Conservation (phyloP, 352 stramenopile species). For the Nothophytophthora sp. region DNA sequence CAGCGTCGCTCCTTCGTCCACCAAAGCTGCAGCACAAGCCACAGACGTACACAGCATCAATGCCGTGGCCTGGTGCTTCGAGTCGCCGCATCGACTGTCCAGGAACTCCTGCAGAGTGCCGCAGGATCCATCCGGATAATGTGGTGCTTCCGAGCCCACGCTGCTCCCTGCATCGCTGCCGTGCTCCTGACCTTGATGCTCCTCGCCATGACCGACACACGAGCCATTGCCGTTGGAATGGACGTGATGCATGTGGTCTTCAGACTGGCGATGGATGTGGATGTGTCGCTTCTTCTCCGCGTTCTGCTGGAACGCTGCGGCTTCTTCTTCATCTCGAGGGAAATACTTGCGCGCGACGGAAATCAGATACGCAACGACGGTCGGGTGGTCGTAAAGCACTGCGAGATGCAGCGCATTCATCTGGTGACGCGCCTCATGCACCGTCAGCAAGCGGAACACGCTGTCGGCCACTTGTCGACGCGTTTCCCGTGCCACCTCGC, state of each 20-base stretch:
- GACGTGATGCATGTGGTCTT: not conserved
- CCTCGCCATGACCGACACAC: too few relatives aligned
- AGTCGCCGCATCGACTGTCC: conserved; percentile 57
- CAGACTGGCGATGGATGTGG: conserved; percentile 3
- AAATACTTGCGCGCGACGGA: conserved; percentile 50
- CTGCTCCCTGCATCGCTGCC: conserved; percentile 16
- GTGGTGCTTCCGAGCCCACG: conserved; percentile 23
- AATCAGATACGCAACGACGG: conserved; percentile 60
- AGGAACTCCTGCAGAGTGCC: conserved; percentile 46
- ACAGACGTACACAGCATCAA: conserved; percentile 82
- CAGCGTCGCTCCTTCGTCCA: conserved; percentile 57
- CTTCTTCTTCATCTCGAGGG: conserved; percentile 3
- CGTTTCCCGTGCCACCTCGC: not conserved
- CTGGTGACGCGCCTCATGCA: conserved; percentile 64
- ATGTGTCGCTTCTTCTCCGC: conserved; percentile 16
- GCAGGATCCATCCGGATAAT: conserved; percentile 9
- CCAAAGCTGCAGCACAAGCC: conserved; percentile 50
- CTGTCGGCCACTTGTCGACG: conserved; percentile 23
- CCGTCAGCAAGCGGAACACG: conserved; percentile 60
- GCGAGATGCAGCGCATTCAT: conserved; percentile 79
- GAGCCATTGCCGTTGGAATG: not conserved
- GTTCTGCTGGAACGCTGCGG: conserved; percentile 2
- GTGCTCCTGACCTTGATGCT: conserved; percentile 13
- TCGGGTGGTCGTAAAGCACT: conserved; percentile 75
- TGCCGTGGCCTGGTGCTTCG: conserved; percentile 68